A percentile compares a stretch with the other conserved stretches of the same genome.
Evolutionary conservation across 352 stramenopile species (phyloP).

Genomic region (Phytopythium boreale): DNA sequence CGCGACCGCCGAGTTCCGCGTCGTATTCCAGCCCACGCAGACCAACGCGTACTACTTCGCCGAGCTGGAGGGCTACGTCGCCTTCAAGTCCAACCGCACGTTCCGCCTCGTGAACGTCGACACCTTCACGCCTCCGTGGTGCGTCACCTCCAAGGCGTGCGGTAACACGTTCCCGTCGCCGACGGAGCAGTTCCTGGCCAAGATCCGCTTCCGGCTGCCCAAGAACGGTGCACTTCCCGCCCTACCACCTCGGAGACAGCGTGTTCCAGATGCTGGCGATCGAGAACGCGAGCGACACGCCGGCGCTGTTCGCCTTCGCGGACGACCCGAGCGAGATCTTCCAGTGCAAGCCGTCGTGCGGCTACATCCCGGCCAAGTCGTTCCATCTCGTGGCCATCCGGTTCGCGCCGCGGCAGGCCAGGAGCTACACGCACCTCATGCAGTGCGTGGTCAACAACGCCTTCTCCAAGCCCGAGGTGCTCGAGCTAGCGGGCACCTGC

Average conservation of each 20-base stretch:
- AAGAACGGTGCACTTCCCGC: conserved; percentile 78
- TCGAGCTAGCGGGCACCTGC: conserved; percentile 61
- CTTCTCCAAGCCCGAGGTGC: conserved; percentile 32
- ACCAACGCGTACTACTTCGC: conserved; percentile 89
- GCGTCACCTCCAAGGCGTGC: conserved; percentile 56
- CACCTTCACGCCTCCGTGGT: conserved; percentile 91
- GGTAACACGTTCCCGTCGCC: conserved; percentile 88
- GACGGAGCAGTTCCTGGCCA: conserved; percentile 87
- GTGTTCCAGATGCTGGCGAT: conserved; percentile 89
- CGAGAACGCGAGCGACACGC: conserved; percentile 87
- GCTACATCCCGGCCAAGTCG: conserved; percentile 70
- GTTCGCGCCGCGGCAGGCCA: conserved; percentile 50
- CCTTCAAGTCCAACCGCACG: conserved; percentile 92
- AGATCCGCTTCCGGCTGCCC: conserved; percentile 57
- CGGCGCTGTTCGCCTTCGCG: conserved; percentile 82
- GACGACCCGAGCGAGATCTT: conserved; percentile 64
- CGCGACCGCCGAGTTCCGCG: conserved; percentile 66
- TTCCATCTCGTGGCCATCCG: conserved; percentile 85
- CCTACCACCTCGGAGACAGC: conserved; percentile 84
- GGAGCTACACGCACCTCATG: conserved; percentile 50
- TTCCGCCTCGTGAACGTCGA: conserved; percentile 93
- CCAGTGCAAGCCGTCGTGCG: conserved; percentile 59
- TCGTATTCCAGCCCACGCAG: conserved; percentile 75
- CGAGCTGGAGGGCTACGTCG: conserved; percentile 86
- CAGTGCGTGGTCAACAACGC: conserved; percentile 78